Evolutionary conservation across 768 basidiomycete genomes (phyloP).

Genomic region (Boletellus ananas): DNA sequence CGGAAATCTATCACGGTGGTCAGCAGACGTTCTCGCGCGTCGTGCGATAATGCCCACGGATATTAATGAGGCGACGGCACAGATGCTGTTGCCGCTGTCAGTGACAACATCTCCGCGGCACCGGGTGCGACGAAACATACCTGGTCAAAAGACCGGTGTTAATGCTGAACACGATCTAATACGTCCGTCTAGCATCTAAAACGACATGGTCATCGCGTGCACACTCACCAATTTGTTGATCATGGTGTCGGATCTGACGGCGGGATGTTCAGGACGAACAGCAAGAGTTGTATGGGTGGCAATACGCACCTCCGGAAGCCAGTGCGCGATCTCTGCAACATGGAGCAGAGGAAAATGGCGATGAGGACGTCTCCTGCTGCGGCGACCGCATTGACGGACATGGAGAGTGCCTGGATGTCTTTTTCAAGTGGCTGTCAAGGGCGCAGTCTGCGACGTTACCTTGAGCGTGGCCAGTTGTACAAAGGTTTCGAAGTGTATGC

Average conservation of each 20-base stretch:
- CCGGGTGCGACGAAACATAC: conserved; percentile 3
- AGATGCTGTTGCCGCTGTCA: conserved; percentile 34
- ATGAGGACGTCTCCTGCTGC: conserved; percentile 52
- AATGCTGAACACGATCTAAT: conserved; percentile 50
- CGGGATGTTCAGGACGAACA: neutral
- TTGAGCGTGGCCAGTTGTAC: conserved; percentile 43
- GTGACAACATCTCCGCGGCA: too few relatives aligned
- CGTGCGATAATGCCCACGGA: conserved; percentile 35
- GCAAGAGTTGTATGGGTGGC: neutral
- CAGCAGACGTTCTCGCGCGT: neutral
- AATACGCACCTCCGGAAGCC: conserved; percentile 44
- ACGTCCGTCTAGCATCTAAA: neutral
- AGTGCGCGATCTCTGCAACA: conserved; percentile 49
- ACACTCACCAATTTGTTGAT: conserved; percentile 43
- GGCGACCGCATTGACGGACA: conserved; percentile 54
- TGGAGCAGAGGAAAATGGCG: conserved; percentile 41
- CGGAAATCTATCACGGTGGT: conserved; percentile 40
- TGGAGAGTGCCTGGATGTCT: conserved; percentile 37
- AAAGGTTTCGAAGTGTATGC: conserved; percentile 44
- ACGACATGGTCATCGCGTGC: neutral
- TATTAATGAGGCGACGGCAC: conserved; percentile 55
- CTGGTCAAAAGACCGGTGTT: conserved; percentile 37
- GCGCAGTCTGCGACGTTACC: conserved; percentile 20
- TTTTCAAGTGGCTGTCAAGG: neutral
- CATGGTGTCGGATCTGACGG: conserved; percentile 45